A percentile compares a stretch with the other conserved stretches of the same genome.
phyloP scores from a whole-genome alignment of 768 basidiomycete genomes.

The Baorangia bicolor region DNA sequence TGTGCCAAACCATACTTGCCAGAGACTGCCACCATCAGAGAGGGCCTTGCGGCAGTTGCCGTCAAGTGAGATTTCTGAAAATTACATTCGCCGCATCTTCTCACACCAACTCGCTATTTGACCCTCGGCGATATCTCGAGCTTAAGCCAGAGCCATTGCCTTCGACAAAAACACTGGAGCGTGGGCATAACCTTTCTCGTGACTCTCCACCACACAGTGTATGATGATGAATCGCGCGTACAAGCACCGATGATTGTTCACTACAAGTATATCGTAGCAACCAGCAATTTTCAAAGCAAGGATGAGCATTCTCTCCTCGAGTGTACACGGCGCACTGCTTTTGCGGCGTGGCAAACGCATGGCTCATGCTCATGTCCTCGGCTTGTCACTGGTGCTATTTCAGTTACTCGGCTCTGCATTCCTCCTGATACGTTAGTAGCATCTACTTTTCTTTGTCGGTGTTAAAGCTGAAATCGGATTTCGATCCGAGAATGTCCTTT shows the following conservation, averaged over 20 bases:
- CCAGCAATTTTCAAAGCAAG: background rate
- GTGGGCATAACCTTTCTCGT: background rate
- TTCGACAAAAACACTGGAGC: background rate
- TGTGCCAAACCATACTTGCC: too few relatives aligned
- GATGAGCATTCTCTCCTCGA: background rate
- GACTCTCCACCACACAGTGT: background rate
- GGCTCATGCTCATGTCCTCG: background rate
- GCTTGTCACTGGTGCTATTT: background rate
- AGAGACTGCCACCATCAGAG: background rate
- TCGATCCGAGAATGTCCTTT: background rate
- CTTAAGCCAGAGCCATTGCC: background rate
- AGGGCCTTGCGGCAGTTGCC: background rate
- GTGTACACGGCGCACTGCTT: background rate
- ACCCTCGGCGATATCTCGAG: background rate
- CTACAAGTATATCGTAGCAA: background rate
- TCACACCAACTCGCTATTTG: background rate
- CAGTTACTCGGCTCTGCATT: background rate
- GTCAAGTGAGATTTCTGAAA: background rate
- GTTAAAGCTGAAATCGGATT: slow-evolving; percentile 1
- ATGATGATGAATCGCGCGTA: background rate
- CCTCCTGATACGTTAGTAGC: background rate
- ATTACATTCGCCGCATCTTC: background rate
- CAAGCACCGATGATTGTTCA: background rate
- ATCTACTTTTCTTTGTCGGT: background rate
- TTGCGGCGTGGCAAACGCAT: background rate